phyloP scores from a whole-genome alignment of 1,284 basidiomycete species.

The Somion occarium region DNA sequence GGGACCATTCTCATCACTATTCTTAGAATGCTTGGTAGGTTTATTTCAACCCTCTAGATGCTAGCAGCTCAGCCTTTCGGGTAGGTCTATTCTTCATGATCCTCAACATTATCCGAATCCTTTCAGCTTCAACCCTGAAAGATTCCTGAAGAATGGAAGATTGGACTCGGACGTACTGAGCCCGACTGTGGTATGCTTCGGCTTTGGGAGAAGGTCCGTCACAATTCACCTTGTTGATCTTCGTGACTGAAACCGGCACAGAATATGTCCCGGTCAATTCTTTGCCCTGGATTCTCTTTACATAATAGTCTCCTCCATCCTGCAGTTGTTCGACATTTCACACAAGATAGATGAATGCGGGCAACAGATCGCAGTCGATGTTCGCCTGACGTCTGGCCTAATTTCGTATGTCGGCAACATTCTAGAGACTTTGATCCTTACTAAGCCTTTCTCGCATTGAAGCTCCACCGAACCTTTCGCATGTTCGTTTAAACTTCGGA shows the following conservation, averaged over 20 bases:
- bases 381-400: too few species aligned
- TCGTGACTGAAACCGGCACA: not conserved
- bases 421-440: too few species aligned
- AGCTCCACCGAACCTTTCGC: too few species aligned
- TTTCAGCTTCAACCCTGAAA: slow-evolving; percentile 8
- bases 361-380: too few species aligned
- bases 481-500: too few species aligned
- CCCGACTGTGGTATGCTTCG: slow-evolving; percentile 6
- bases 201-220: slow-evolving; percentile 8
- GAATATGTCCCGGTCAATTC: slow-evolving; percentile 10
- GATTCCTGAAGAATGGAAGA: slow-evolving; percentile 6
- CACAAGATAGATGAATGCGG: too few species aligned
- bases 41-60: too few species aligned
- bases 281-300: slow-evolving; percentile 6
- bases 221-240: not conserved
- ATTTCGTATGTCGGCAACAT: too few species aligned
- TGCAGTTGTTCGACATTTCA: slow-evolving; percentile 7
- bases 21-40: too few species aligned
- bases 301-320: slow-evolving; percentile 2
- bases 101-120: slow-evolving; percentile 7
- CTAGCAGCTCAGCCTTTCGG: too few species aligned
- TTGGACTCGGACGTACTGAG: slow-evolving; percentile 4
- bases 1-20: too few species aligned
- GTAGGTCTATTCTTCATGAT: slow-evolving; percentile 10
- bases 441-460: too few species aligned